Percentiles rank a stretch among this genome's conserved stretches.
Evolutionary conservation across 768 basidiomycete species (phyloP).

Genomic region (Rhodotorula sphaerocarpa): DNA sequence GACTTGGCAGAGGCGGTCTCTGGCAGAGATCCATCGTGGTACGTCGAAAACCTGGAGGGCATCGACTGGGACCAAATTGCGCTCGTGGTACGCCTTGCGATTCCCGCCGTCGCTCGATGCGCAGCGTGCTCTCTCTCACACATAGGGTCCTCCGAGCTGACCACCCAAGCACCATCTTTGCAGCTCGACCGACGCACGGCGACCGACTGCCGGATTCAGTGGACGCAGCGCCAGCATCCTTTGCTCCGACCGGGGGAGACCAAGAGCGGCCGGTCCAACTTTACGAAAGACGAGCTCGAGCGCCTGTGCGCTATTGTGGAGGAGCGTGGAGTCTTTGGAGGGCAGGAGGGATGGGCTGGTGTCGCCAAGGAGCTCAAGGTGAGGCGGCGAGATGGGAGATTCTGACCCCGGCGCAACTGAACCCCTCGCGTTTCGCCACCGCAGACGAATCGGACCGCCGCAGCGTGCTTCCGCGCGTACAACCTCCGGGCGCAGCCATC

Average conservation of each 20-base stretch:
- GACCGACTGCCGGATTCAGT: conserved; percentile 26
- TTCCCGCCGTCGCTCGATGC: background rate
- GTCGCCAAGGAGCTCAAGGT: conserved; percentile 22
- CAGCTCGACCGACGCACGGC: conserved; percentile 23
- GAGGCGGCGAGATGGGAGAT: background rate
- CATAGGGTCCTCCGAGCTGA: too few relatives aligned
- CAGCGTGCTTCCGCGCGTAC: conserved; percentile 16
- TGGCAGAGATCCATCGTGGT: background rate
- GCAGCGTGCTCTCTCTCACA: background rate
- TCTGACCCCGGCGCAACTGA: too few relatives aligned
- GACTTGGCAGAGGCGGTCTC: background rate
- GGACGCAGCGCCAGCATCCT: conserved; percentile 30
- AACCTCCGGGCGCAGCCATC: background rate
- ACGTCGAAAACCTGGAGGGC: conserved; percentile 1
- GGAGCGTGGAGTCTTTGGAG: background rate
- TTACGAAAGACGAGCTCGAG: background rate
- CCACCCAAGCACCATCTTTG: too few relatives aligned
- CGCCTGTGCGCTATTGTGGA: background rate
- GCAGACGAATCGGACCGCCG: conserved; percentile 9
- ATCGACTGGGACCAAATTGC: conserved; percentile 28
- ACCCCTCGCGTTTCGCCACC: background rate
- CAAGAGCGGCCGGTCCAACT: background rate
- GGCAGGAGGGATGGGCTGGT: conserved; percentile 12
- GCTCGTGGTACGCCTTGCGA: conserved; percentile 1
- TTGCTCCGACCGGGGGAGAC: background rate